Base-by-base conservation (phyloP, 2,329 filamentous ascomycete genomes). In the Xylaria sp. region DNA sequence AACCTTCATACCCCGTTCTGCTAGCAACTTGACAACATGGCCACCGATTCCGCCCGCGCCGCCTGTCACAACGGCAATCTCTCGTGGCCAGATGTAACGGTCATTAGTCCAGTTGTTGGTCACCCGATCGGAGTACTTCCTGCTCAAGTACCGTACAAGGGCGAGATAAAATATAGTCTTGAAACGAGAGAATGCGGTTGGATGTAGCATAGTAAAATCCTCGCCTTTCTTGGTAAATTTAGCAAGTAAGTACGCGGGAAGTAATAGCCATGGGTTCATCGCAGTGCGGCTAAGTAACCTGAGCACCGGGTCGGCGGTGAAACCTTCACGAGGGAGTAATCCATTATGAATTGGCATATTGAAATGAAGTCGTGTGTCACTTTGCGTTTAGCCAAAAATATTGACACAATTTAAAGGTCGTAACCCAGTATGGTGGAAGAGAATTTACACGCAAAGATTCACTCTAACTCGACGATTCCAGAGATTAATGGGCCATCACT, bases 1-100 rank as follows among this genome's bases (percentile, higher is more conserved):
- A 40, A 94, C 90, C 71, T 87, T 91, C 72, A 92, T 83, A 0
- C 87, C 87, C 68, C 81, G 82, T 77, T 89, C 87, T 0, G 88
- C 89, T n/a, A 96, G 82, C 62, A 90, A 78, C 71, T 85, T 83
- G 15, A 91, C 91, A 3, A 93, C 84, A 44, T 86, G 81, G 23
- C 86, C 87, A 15, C 92, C 92, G 74, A 95, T 93, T 0, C 92
- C 92, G 65, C 88, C 88, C 49, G 90, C 89, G 7, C 92, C 92
- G 7, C 93, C 92, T 0, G 92, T 94, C 23, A 94, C 85, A 51
- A 94, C 82, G 2, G 92, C 89, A 59, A 94, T 84, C 80, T 94
- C 92, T 60, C 84, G 85, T 26, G 83, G 80, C 90, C 91, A 93
- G 76, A 89, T 84, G 79, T 90, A 91, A 48, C 77, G 80, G 74